phyloP scores from a whole-genome alignment of 441 rosid genomes.

The Manihot esculenta region DNA sequence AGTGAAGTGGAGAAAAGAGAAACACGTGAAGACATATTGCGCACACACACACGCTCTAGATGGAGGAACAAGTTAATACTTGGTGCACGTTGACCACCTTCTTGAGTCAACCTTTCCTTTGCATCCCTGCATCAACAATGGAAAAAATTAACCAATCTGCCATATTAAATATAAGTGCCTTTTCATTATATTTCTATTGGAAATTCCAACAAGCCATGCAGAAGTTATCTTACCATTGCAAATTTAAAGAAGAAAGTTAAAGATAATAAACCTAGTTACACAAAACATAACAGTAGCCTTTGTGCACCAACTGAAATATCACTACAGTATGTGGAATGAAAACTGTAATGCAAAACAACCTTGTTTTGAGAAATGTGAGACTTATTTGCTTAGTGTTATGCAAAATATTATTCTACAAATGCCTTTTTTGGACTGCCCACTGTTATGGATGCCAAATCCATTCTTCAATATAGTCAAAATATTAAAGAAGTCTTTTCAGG shows the following conservation, averaged over 20 bases:
- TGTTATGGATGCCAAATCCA: no score
- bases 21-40: neutral
- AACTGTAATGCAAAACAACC: no score
- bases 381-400: no score
- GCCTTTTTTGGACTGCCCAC: no score
- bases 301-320: no score
- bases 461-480: no score
- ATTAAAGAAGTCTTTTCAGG: no score
- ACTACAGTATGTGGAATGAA: no score
- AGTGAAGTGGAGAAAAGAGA: neutral
- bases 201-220: neutral
- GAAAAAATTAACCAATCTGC: conserved; percentile 18
- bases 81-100: conserved; percentile 50
- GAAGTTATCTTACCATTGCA: neutral
- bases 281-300: conserved; percentile 1
- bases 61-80: conserved; percentile 40
- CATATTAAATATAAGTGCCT: neutral
- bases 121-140: conserved; percentile 52
- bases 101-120: conserved; percentile 51
- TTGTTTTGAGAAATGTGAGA: no score
- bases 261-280: neutral
- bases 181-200: neutral
- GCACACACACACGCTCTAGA: neutral
- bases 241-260: neutral
- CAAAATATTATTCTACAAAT: no score